Base-by-base conservation (phyloP, 2,329 filamentous ascomycete species). In the Diaporthe australafricana region DNA sequence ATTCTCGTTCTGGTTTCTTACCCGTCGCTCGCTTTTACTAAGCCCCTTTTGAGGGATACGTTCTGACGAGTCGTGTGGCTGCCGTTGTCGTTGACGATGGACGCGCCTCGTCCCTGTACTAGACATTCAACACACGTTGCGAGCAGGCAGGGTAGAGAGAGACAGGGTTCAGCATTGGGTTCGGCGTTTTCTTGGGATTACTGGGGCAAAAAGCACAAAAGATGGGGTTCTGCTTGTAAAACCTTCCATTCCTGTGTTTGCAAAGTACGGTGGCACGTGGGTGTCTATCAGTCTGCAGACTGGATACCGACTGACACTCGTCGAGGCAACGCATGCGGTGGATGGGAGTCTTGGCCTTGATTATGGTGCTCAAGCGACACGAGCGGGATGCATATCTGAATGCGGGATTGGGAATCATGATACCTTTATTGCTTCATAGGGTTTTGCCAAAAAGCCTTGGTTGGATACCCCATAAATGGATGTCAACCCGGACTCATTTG, bases 381-480 rank as follows among this genome's bases (percentile, higher is more conserved):
- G 60, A 65, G 60, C 60, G 27, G n/a, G 35, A 56, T 11, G 52
- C 42, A 48, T 57, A 6, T 30, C 57, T 57, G 66, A 32, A 27
- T 38, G 48, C 50, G 66, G 66, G 38, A 47, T 50, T 69, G n/a
- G 66, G 27, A n/a, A 69, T 69, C n/a, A 57, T 69, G 66, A 69
- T 69, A 60, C 66, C 66, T 60, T 38, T 27, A 25, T 45, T 69
- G 56, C 45, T 68, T 55, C 40, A 38, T 60, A 56, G 25, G 45
- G 40, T 22, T 35, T 32, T 35, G 30, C n/a, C 35, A 20, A 50
- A 45, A 65, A 60, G 35, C 35, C 45, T 60, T 60, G 53, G 53
- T 60, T 60, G 53, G 53, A 69, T 69, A 60, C 53, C 66, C 66
- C 27, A 56, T 30, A 20, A 69, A 69, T 69, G 52, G n/a, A 60